These are phyloP conservation scores for Penicillium mononematosum DNA, from an alignment of 495 filamentous ascomycete species.

Conservation along the genomic window DNA sequence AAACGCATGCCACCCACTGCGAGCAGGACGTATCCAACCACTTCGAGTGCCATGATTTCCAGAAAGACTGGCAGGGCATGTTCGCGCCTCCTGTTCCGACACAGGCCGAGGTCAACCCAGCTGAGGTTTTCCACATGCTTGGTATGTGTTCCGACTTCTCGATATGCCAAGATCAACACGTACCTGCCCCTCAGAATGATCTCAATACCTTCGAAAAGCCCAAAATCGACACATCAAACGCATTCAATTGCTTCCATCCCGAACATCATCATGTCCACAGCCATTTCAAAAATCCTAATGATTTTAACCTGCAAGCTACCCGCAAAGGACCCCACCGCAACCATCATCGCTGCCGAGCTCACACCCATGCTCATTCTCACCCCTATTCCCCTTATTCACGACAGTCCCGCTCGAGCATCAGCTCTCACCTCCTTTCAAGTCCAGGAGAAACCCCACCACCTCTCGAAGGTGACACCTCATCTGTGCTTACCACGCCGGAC, in stretches of 20 bases:
- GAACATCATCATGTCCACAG: constrained; percentile 27
- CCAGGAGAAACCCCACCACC: constrained; percentile 47
- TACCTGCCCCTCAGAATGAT: constrained; percentile 22
- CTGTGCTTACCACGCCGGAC: constrained; percentile 43
- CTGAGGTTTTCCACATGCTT: constrained; percentile 45
- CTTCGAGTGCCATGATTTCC: constrained; percentile 37
- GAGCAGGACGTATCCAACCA: constrained; percentile 35
- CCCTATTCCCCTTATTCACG: constrained; percentile 45
- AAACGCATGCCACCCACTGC: constrained; percentile 35
- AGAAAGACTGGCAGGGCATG: constrained; percentile 31
- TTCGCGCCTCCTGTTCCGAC: constrained; percentile 27
- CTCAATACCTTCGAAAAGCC: constrained; percentile 15
- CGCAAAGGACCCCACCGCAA: constrained; percentile 38
- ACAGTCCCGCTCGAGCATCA: constrained; percentile 44
- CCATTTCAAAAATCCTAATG: constrained; percentile 33
- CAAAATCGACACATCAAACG: constrained; percentile 18
- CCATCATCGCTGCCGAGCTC: constrained; percentile 39
- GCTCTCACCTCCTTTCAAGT: constrained; percentile 42
- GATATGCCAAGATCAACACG: constrained; percentile 31
- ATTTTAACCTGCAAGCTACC: constrained; percentile 24
- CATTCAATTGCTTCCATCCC: constrained; percentile 34
- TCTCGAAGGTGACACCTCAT: constrained; percentile 40
- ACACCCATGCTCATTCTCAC: constrained; percentile 37
- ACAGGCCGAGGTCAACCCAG: constrained; percentile 37
- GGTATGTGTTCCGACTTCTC: constrained; percentile 40